Evolutionary conservation across 345 rosid species (phyloP).

Genomic region (Pistacia vera): DNA sequence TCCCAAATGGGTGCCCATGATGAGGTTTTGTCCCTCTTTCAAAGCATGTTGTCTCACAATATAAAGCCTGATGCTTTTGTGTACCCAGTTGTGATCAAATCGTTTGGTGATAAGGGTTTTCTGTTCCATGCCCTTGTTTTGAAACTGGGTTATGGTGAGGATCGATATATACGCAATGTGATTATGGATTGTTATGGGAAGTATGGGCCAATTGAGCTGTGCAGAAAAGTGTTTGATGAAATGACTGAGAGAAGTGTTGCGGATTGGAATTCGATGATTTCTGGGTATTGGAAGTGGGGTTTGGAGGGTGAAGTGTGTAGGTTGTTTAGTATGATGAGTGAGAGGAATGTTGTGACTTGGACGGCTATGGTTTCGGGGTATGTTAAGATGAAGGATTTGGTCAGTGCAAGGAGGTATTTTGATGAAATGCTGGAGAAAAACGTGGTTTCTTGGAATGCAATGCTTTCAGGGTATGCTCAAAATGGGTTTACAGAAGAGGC

Average conservation of each 20-base stretch:
- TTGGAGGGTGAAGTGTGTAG: conserved; percentile 33
- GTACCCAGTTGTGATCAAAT: conserved; percentile 42
- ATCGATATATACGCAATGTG: conserved; percentile 38
- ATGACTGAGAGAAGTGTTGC: conserved; percentile 41
- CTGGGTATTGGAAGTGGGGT: conserved; percentile 49
- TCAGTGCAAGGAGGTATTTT: conserved; percentile 46
- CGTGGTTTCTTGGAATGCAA: conserved; percentile 57
- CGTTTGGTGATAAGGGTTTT: conserved; percentile 28
- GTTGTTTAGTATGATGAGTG: conserved; percentile 37
- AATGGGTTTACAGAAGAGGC: conserved; percentile 43
- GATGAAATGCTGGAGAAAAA: conserved; percentile 43
- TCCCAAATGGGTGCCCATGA: conserved; percentile 23
- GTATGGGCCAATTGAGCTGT: conserved; percentile 30
- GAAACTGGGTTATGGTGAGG: conserved; percentile 33
- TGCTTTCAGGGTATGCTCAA: conserved; percentile 57
- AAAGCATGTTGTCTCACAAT: conserved; percentile 15
- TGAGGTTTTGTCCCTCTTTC: conserved; percentile 29
- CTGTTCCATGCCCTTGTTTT: conserved; percentile 38
- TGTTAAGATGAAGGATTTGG: conserved; percentile 37
- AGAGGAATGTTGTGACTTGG: conserved; percentile 46
- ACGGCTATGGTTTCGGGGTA: conserved; percentile 47
- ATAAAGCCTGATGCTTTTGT: conserved; percentile 31
- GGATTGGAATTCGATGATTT: conserved; percentile 59
- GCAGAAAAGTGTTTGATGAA: conserved; percentile 60
- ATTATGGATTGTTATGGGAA: conserved; percentile 35